phyloP scores from a whole-genome alignment of 1,284 basidiomycete genomes.

The Sporisorium reilianum region DNA sequence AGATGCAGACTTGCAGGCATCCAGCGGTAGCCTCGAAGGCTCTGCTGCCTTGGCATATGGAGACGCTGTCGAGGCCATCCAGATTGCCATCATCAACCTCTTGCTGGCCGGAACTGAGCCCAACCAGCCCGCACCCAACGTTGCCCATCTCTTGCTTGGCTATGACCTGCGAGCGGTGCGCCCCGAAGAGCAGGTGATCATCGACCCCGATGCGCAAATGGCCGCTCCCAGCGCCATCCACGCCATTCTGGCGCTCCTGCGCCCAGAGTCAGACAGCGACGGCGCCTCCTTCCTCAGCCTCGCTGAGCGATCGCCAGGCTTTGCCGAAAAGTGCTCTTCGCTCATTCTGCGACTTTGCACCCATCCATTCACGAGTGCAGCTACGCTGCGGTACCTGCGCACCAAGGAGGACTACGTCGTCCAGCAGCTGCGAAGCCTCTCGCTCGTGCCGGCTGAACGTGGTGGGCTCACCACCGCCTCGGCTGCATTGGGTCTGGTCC shows the following conservation, averaged over 20 bases:
- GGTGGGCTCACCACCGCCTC: constrained; percentile 26
- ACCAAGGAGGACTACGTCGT: constrained; percentile 90
- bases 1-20: constrained; percentile 73
- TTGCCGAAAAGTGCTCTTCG: constrained; percentile 88
- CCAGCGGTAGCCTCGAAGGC: constrained; percentile 70
- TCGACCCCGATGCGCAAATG: constrained; percentile 71
- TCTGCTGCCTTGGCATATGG: constrained; percentile 66
- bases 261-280: constrained; percentile 34
- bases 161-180: constrained; percentile 75
- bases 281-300: constrained; percentile 42
- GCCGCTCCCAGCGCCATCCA: constrained; percentile 75
- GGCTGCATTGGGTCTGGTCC: constrained; percentile 76
- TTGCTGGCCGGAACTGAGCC: constrained; percentile 82
- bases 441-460: constrained; percentile 69
- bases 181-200: constrained; percentile 71
- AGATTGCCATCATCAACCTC: constrained; percentile 85
- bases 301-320: constrained; percentile 73
- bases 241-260: constrained; percentile 74
- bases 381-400: constrained; percentile 87
- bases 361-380: constrained; percentile 83
- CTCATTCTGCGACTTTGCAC: constrained; percentile 87
- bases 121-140: constrained; percentile 79
- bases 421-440: constrained; percentile 81
- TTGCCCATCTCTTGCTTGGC: constrained; percentile 87
- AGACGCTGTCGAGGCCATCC: constrained; percentile 76